A percentile compares a stretch with the other conserved stretches of the same genome.
These are phyloP conservation scores for Toxicodendron radicans DNA, from an alignment of 345 rosid genomes.

Conservation along the genomic window DNA sequence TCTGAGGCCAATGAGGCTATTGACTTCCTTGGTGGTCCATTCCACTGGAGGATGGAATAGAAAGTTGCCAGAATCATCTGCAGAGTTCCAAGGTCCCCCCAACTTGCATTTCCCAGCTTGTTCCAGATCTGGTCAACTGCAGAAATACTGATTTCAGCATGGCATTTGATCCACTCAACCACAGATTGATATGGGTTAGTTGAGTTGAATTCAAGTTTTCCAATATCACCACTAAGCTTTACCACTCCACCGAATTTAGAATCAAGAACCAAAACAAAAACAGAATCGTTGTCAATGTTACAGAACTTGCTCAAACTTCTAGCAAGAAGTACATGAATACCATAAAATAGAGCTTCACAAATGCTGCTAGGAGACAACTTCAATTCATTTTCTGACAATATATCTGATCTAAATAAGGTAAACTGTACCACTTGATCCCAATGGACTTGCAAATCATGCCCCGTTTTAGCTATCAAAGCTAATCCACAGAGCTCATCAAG, in stretches of 20 bases:
- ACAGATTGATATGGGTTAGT: conserved; percentile 40
- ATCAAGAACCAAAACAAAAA: conserved; percentile 53
- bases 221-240: conserved; percentile 55
- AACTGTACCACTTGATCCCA: conserved; percentile 58
- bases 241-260: conserved; percentile 62
- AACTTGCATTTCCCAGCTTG: conserved; percentile 60
- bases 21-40: conserved; percentile 54
- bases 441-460: conserved; percentile 36
- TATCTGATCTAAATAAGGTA: conserved; percentile 42
- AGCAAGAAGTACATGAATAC: conserved; percentile 53
- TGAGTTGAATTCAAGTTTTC: conserved; percentile 37
- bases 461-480: conserved; percentile 46
- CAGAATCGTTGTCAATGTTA: conserved; percentile 32
- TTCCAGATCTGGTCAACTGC: conserved; percentile 58
- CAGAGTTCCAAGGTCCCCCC: conserved; percentile 64
- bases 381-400: conserved; percentile 41
- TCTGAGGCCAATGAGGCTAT: conserved; percentile 48
- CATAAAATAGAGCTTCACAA: conserved; percentile 66
- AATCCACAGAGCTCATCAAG: conserved; percentile 54
- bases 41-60: conserved; percentile 52
- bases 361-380: conserved; percentile 46
- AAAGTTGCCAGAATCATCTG: conserved; percentile 57
- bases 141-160: conserved; percentile 50
- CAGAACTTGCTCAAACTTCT: conserved; percentile 47
- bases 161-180: conserved; percentile 53